Base-by-base conservation (phyloP, 257 asterid genomes). In the Handroanthus guayacan region DNA sequence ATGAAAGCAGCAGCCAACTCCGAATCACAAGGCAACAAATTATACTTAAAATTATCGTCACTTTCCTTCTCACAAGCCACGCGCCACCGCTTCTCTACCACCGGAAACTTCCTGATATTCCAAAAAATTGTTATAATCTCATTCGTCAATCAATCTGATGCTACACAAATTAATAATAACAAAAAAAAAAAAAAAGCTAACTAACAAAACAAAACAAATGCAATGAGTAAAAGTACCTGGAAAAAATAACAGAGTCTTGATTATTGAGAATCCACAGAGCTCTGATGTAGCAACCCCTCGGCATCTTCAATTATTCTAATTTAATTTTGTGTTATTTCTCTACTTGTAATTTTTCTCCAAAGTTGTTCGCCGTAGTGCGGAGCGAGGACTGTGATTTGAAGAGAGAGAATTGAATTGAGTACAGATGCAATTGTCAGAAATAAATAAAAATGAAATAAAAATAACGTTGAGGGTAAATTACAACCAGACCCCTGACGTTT, bases 71-170 rank as follows among this genome's bases (percentile, higher is more conserved):
- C 84, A 75, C 92, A 90, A 16, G 91, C 84, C 69, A 63, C 84
- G 62, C 96, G 89, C 96, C 99, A 95, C 85, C 96, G 89, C 87
- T 81, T 89, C 88, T 95, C 99, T 75, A 91, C 99, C 87, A 91
- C 97, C 75, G 97, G 90, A 84, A 95, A 95, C 82, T 86, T 89
- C 92, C 99, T 94, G 86, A 34, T 16, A 51, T 39, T 58, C 31
- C 25, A 31, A 52, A 67, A 50, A 71, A 71, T 8, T 9, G 37
- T 39, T 0, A 16, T 3, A 48, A 52, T 47, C 16, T 51, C 75
- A 71, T 67, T 18, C 20, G 48, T 37, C 67, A 69, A 71, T 50
- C 74, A 77, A 76, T 62, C 78, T 62, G 78, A 75, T 51, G 36
- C 43, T 39, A 25, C 50, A 60, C 38, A 61, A 38, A 25, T 12